Conservation (phyloP, 495 filamentous ascomycete genomes). For the Tuber magnatum region DNA sequence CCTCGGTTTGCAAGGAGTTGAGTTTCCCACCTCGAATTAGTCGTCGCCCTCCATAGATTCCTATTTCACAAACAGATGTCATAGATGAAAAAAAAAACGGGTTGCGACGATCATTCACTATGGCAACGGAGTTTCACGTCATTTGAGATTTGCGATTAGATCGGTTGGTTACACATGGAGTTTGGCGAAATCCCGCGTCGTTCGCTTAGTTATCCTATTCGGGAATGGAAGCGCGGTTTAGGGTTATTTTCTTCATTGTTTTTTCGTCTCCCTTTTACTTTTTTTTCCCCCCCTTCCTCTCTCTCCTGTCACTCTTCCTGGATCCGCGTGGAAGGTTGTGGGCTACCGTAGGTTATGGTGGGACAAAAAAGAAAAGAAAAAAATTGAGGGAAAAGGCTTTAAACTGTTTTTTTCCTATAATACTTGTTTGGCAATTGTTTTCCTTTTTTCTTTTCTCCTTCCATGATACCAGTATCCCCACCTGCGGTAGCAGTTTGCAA, state of each 20-base stretch:
- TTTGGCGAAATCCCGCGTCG: constrained; percentile 9
- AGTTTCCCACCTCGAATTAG: background rate
- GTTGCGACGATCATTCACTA: constrained; percentile 4
- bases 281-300: background rate
- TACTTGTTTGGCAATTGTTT: background rate
- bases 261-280: background rate
- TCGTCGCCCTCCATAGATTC: background rate
- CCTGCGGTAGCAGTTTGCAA: background rate
- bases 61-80: background rate
- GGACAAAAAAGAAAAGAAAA: background rate
- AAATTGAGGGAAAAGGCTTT: background rate
- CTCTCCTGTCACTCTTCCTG: background rate
- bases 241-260: background rate
- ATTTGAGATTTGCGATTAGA: constrained; percentile 3
- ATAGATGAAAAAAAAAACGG: background rate
- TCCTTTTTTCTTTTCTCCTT: background rate
- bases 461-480: too few species aligned
- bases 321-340: background rate
- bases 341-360: background rate
- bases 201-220: constrained; percentile 20
- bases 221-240: constrained; percentile 6
- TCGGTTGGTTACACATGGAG: constrained; percentile 12
- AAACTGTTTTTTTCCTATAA: background rate
- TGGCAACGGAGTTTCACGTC: background rate
- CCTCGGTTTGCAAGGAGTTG: background rate